Percentiles rank a stretch among this genome's conserved stretches.
phyloP scores from a whole-genome alignment of 208 protist genomes.

The Crithidia acanthocephali region DNA sequence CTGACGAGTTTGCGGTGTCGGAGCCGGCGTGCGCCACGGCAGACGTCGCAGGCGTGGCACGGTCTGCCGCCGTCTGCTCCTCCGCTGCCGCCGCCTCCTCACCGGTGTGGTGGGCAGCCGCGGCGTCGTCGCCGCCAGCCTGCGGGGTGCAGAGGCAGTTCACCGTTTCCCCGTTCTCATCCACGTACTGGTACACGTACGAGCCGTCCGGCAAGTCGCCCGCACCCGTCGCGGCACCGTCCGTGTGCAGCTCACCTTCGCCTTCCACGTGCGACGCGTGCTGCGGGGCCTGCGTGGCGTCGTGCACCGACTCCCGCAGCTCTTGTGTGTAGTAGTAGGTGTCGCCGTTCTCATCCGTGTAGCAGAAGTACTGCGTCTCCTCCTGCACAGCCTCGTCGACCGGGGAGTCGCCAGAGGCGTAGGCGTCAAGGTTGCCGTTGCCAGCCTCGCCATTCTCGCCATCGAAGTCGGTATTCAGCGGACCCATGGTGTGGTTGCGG shows the following conservation, averaged over 20 bases:
- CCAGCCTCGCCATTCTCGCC: constrained; percentile 11
- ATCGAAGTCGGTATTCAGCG: constrained; percentile 2
- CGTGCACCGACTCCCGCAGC: constrained; percentile 26
- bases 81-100: background rate
- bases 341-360: constrained; percentile 57
- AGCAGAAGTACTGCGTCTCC: constrained; percentile 57
- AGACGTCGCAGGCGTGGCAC: constrained; percentile 2
- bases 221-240: background rate
- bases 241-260: background rate
- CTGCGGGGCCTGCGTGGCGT: constrained; percentile 18
- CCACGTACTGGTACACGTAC: constrained; percentile 43
- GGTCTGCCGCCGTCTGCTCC: background rate
- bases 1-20: constrained; percentile 14
- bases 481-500: constrained; percentile 12
- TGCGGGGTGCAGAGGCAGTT: constrained; percentile 38
- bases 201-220: constrained; percentile 3
- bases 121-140: constrained; percentile 6
- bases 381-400: constrained; percentile 1
- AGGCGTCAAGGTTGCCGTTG: constrained; percentile 6
- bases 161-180: constrained; percentile 44
- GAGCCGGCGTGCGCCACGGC: constrained; percentile 10
- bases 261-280: background rate
- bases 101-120: constrained; percentile 11
- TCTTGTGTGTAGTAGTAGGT: constrained; percentile 48
- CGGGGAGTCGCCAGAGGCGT: constrained; percentile 6